Conservation (phyloP, 2,329 filamentous ascomycete genomes). For the Claviceps monticola region DNA sequence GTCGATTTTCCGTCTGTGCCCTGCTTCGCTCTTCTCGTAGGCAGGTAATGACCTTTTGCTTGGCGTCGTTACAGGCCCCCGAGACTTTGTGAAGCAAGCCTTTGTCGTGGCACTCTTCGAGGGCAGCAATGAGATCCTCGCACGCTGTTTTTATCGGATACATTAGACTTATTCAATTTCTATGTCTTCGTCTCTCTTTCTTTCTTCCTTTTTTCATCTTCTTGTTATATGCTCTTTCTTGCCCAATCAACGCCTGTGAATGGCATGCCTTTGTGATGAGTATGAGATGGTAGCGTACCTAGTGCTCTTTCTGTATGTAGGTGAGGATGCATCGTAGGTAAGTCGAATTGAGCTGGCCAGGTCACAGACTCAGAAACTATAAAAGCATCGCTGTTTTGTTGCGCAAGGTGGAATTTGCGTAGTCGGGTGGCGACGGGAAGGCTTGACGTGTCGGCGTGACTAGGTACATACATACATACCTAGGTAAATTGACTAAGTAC, state of each 20-base stretch:
- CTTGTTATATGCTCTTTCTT: background rate
- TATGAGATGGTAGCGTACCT: slow-evolving; percentile 37
- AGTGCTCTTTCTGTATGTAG: slow-evolving; percentile 84
- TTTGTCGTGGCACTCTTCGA: slow-evolving; percentile 87
- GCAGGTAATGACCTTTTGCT: slow-evolving; percentile 73
- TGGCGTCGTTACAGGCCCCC: slow-evolving; percentile 81
- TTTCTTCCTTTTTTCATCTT: background rate
- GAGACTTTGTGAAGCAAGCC: slow-evolving; percentile 87
- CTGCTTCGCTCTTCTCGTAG: slow-evolving; percentile 68
- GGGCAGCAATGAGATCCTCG: slow-evolving; percentile 82
- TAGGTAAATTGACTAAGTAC: no score
- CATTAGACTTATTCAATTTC: background rate
- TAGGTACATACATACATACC: no score
- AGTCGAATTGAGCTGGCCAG: background rate
- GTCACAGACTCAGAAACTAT: background rate
- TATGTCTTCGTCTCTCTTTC: background rate
- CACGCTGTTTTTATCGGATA: slow-evolving; percentile 48
- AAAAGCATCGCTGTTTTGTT: background rate
- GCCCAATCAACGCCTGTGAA: background rate
- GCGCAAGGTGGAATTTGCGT: background rate
- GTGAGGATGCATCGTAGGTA: slow-evolving; percentile 82
- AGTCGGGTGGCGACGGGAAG: background rate
- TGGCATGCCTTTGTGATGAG: background rate
- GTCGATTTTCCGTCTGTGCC: slow-evolving; percentile 63
- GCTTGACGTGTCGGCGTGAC: background rate